A percentile compares a stretch with the other conserved stretches of the same genome.
phyloP scores from a whole-genome alignment of 1,284 basidiomycete species.

The Pyrrhoderma lamaoense region DNA sequence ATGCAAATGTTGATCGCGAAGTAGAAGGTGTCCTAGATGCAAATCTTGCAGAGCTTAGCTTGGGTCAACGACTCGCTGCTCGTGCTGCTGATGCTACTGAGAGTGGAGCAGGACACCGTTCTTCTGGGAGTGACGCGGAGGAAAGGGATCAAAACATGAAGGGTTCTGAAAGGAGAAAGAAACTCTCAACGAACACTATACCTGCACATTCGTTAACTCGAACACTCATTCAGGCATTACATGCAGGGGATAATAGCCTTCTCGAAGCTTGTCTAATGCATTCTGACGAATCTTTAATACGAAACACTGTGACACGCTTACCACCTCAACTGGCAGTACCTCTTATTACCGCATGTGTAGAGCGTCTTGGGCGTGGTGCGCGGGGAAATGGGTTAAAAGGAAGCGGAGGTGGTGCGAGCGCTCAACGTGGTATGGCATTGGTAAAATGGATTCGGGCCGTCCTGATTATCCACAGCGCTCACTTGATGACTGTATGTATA shows the following conservation, averaged over 20 bases:
- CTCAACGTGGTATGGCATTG: slow-evolving; percentile 78
- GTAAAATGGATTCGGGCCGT: slow-evolving; percentile 88
- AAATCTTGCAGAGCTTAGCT: slow-evolving; percentile 81
- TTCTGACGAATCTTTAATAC: slow-evolving; percentile 75
- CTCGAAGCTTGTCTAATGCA: slow-evolving; percentile 87
- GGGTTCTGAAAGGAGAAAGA: slow-evolving; percentile 30
- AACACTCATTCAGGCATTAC: slow-evolving; percentile 92
- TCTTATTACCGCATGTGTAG: slow-evolving; percentile 83
- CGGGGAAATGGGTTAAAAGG: slow-evolving; percentile 70
- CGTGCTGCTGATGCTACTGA: slow-evolving; percentile 43
- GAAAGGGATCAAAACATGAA: slow-evolving; percentile 18
- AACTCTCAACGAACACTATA: slow-evolving; percentile 39
- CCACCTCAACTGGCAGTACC: slow-evolving; percentile 88
- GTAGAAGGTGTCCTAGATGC: slow-evolving; percentile 70
- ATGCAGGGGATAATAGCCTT: slow-evolving; percentile 86
- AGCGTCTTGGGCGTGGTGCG: slow-evolving; percentile 78
- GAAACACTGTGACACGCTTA: slow-evolving; percentile 82
- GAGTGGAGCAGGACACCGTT: slow-evolving; percentile 23
- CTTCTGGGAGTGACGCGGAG: slow-evolving; percentile 43
- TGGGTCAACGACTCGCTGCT: slow-evolving; percentile 81
- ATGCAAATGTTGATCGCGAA: slow-evolving; percentile 41
- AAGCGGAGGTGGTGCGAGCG: slow-evolving; percentile 75
- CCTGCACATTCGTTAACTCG: slow-evolving; percentile 88
- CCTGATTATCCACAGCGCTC: slow-evolving; percentile 81
- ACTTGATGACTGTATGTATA: slow-evolving; percentile 84